Conservation (phyloP, 2,329 filamentous ascomycete genomes). For the Penicillium polonicum region DNA sequence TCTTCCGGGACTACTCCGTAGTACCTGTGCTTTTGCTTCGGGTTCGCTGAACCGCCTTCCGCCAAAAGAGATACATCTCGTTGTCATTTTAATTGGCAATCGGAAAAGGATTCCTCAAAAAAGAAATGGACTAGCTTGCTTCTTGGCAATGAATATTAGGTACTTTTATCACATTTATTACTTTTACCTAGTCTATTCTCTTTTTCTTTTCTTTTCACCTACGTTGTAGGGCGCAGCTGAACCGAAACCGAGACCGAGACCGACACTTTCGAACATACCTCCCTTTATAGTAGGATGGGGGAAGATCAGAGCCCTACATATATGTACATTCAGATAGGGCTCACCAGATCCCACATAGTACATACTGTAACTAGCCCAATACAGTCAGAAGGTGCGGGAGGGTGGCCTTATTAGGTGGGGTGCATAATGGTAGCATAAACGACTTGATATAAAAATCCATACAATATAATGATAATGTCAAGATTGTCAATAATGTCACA, state of each 20-base stretch:
- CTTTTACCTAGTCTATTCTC: no score
- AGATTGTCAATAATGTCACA: background rate
- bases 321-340: background rate
- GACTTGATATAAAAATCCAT: background rate
- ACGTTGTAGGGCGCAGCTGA: background rate
- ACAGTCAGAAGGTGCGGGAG: background rate
- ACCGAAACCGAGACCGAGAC: background rate
- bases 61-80: slow-evolving; percentile 1
- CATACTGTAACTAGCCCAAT: background rate
- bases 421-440: background rate
- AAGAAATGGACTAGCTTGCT: background rate
- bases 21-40: background rate
- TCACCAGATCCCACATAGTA: background rate
- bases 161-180: background rate
- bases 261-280: background rate
- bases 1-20: background rate
- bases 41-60: background rate
- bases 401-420: background rate
- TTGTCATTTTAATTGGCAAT: background rate
- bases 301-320: background rate
- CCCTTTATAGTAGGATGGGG: background rate
- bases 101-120: background rate
- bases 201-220: background rate
- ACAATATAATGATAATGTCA: background rate
- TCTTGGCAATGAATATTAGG: background rate